Base-by-base conservation (phyloP, 352 stramenopile species). In the Phytopythium montanum region DNA sequence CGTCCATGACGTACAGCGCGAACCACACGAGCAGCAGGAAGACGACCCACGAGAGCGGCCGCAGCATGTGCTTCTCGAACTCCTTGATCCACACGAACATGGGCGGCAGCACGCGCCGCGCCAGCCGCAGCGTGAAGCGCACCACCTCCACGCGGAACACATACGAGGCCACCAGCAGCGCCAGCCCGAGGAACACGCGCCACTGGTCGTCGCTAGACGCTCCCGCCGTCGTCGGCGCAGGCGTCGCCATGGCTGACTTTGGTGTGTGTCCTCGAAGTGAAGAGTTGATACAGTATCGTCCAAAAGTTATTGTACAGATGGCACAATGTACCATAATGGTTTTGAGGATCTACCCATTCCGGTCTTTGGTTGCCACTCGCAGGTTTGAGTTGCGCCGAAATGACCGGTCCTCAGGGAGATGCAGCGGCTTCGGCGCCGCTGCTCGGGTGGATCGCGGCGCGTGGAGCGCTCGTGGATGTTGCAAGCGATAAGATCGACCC, bases 31-130 rank as follows among this genome's bases (percentile, higher is more conserved):
- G 64, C 28, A 95, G 65, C 31, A 95, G 70, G 62, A 93, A 93
- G 18, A 95, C 78, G 36, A 92, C 78, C 81, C 83, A 95, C 0
- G 85, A 90, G 1, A 95, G 68, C 44, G 85, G 85, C 33, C 72
- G 69, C 55, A 91, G 50, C 25, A 95, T 66, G 61, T 76, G 87
- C 57, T 93, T 92, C 61, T 95, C 85, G 59, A 95, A 93, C 71
- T 95, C 79, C 38, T 85, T 81, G 50, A 95, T 73, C 78, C 79
- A 92, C n/a, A 81, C 73, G 51, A 85, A 73, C 29, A 83, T 66
- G 41, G 69, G 69, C 2, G 83, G 81, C 21, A 88, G 33, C 23
- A 79, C 73, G 19, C 85, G 83, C n/a, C 81, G 73, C 60, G 66
- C 69, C 9, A 95, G 66, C 16, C 75, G 76, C 50, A 95, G 69